A percentile compares a stretch with the other conserved stretches of the same genome.
These are phyloP conservation scores for Babesia divergens DNA, from an alignment of 169 alveolate species.

Conservation along the genomic window DNA sequence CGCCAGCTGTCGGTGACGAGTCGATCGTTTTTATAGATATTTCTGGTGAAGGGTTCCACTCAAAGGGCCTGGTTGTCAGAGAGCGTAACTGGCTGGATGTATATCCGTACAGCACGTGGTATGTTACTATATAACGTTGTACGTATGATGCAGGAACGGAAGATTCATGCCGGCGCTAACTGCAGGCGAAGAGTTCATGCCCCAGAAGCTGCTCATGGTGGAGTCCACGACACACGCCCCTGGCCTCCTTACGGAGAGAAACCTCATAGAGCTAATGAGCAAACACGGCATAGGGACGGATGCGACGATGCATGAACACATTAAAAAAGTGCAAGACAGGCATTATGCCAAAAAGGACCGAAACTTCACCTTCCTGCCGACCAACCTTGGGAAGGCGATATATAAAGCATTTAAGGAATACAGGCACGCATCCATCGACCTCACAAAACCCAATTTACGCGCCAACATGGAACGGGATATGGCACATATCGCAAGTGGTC, in stretches of 20 bases:
- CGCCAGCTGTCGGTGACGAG: constrained; percentile 78
- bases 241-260: constrained; percentile 89
- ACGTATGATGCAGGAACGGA: constrained; percentile 56
- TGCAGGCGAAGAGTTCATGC: constrained; percentile 74
- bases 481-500: constrained; percentile 86
- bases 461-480: constrained; percentile 91
- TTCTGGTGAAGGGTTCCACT: constrained; percentile 66
- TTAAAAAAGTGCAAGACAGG: constrained; percentile 94
- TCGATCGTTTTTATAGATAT: constrained; percentile 70
- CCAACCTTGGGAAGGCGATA: constrained; percentile 66
- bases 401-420: constrained; percentile 67
- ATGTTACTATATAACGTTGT: constrained; percentile 36
- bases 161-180: constrained; percentile 77
- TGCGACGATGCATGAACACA: constrained; percentile 99
- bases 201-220: constrained; percentile 66
- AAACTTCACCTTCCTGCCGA: constrained; percentile 54
- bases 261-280: constrained; percentile 92
- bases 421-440: constrained; percentile 60
- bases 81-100: constrained; percentile 61
- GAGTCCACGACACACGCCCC: constrained; percentile 90
- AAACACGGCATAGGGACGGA: constrained; percentile 97
- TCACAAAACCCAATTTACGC: constrained; percentile 86
- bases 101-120: constrained; percentile 80
- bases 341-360: constrained; percentile 83
- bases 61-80: constrained; percentile 44